Evolutionary conservation across 352 stramenopile species (phyloP), one percentile per base, ranked within the genome.

Genomic region (Stramenopiles sp.): DNA sequence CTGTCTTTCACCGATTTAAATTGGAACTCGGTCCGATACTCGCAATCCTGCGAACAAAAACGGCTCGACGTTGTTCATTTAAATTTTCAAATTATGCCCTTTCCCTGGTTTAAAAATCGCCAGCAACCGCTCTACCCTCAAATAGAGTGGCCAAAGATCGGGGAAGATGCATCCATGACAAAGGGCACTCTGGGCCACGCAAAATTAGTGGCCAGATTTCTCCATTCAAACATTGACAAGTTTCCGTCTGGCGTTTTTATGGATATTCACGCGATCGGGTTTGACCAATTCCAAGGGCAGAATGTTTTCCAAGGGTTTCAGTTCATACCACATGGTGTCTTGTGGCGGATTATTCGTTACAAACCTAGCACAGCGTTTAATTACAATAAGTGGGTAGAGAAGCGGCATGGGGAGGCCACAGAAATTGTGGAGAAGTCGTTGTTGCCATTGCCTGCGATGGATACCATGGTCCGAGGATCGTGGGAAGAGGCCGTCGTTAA

Each of bases 1-100:
- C 80, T 91, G 0, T 87, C 83, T 32, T 88, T 88, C 80, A 91
- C 84, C 0, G 87, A 91, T 77, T 84, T 91, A 74, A 85, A 91
- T 73, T 90, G 87, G 84, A 92, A 91, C 73, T 80, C 82, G 6
- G 78, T 89, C 6, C 85, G 86, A 31, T 91, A 89, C 63, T 79
- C 90, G 30, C 83, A 87, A 80, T 48, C 33, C 32, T 91, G 86
- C 68, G 85, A 90, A 79, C 71, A 78, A 0, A 34, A 79, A 30
- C 80, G 85, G 1, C 74, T 68, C 3, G 86, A 91, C 74, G 84
- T 92, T 30, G 81, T 77, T 2, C 84, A 88, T 71, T 49, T 90
- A 32, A 90, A 82, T 49, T 79, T 91, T 4, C 86, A 91, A 76
- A 80, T 92, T n/a, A 83, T 92, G 79, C 83, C 87, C 6, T 92